phyloP scores from a whole-genome alignment of 2,329 filamentous ascomycete species.

The Stenocarpella maydis region DNA sequence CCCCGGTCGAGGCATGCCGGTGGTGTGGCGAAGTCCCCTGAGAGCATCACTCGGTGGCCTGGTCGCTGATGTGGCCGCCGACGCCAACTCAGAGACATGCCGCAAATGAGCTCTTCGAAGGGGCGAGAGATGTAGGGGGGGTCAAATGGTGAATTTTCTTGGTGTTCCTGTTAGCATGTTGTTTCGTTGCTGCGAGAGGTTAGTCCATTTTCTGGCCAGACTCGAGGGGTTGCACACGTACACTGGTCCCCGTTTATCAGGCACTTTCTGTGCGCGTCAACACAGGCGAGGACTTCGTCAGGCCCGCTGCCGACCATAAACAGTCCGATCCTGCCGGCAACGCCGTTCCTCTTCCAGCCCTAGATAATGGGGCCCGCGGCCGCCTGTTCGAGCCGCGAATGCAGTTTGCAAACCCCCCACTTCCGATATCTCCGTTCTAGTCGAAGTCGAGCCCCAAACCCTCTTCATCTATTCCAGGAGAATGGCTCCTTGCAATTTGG shows the following conservation, averaged over 20 bases:
- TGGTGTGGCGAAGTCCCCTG: not conserved
- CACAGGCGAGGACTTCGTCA: constrained; percentile 26
- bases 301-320: constrained; percentile 35
- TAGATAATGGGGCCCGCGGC: constrained; percentile 33
- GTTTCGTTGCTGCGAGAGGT: constrained; percentile 38
- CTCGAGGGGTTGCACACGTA: constrained; percentile 31
- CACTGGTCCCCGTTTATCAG: constrained; percentile 43
- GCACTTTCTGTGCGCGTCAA: constrained; percentile 33
- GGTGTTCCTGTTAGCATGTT: constrained; percentile 40
- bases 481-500: too few species aligned
- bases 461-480: too few species aligned
- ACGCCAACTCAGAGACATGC: constrained; percentile 38
- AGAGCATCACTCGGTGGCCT: not conserved
- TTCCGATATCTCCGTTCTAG: constrained; percentile 30
- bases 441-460: constrained; percentile 38
- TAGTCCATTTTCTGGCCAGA: not conserved
- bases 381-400: constrained; percentile 27
- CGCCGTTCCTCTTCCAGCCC: constrained; percentile 38
- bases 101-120: constrained; percentile 39
- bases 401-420: constrained; percentile 34
- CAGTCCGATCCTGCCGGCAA: constrained; percentile 34
- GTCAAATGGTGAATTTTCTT: constrained; percentile 42
- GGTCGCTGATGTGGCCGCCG: constrained; percentile 36
- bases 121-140: constrained; percentile 40
- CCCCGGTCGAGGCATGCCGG: not conserved